Base-by-base conservation (phyloP, 768 basidiomycete species). In the Trametes cinnabarina region DNA sequence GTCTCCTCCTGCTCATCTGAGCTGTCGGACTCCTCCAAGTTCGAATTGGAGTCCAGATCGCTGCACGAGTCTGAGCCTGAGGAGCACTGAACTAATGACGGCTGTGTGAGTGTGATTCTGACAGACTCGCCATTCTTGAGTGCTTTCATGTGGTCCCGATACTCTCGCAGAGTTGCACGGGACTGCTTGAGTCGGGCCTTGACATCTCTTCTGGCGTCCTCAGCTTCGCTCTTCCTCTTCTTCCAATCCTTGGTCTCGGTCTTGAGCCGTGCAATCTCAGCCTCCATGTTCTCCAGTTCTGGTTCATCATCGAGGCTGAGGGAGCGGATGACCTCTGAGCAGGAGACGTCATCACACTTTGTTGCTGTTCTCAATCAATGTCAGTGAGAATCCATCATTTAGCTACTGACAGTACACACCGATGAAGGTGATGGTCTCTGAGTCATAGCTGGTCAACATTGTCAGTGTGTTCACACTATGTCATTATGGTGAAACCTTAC, bases 291-390 rank as follows among this genome's bases (percentile, higher is more conserved):
- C 51, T 80, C 77, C 15, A 84, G 71, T 47, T 78, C 77, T 0
- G 77, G 75, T n/a, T 84, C 80, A 49, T 82, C 79, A 3, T 80
- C 77, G 4, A 85, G 75, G 23, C 70, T 63, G 43, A 86, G 73
- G 0, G 80, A 77, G 10, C 68, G 68, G 46, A 85, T 79, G 39
- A 84, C 77, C 61, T 86, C 84, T 0, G 79, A 79, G 51, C 82
- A 83, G 14, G 82, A 83, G 14, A 86, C 77, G 60, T 86, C 85
- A 53, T 86, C 85, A 55, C 82, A 82, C 67, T 86, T 85, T 62
- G 79, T 82, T 6, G 84, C 84, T 82, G 41, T 9, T n/a, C n/a
- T n/a, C n/a, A n/a, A n/a, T n/a, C n/a, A n/a, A n/a, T n/a, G n/a
- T n/a, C n/a, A n/a, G n/a, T 25, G 19, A 23, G 47, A 50, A 52